These are phyloP conservation scores for Colletotrichum sp. DNA, from an alignment of 2,329 filamentous ascomycete genomes.

Conservation along the genomic window DNA sequence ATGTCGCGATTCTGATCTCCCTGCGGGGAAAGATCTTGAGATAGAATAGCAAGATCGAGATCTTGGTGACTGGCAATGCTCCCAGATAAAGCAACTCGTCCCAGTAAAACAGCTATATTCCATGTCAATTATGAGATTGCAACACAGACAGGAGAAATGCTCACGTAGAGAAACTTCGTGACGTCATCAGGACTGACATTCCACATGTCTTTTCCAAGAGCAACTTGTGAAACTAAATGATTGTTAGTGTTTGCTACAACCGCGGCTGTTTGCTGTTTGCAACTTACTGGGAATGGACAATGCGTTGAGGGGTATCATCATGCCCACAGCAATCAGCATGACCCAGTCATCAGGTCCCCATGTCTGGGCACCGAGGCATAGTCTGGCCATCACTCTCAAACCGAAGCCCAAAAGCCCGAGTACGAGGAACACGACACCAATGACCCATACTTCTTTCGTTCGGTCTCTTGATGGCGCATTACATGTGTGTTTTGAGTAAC, in stretches of 20 bases:
- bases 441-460: constrained; percentile 26
- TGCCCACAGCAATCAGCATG: constrained; percentile 32
- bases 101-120: constrained; percentile 29
- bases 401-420: constrained; percentile 32
- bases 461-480: constrained; percentile 29
- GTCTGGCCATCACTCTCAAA: constrained; percentile 31
- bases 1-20: constrained; percentile 29
- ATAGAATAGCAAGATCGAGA: constrained; percentile 36
- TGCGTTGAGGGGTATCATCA: constrained; percentile 12
- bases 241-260: constrained; percentile 3
- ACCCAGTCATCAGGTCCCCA: constrained; percentile 46
- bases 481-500: constrained; percentile 29
- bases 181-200: constrained; percentile 30
- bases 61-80: constrained; percentile 31
- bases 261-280: not conserved
- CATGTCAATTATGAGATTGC: not conserved
- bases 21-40: constrained; percentile 34
- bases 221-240: constrained; percentile 29
- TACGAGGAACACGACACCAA: constrained; percentile 29
- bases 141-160: not conserved
- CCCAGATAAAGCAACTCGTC: constrained; percentile 34
- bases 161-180: constrained; percentile 33
- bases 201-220: constrained; percentile 43
- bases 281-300: constrained; percentile 1
- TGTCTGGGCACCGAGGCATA: constrained; percentile 26